Evolutionary conservation across 139 green algal genomes (phyloP), one percentile per base, ranked within the genome.

Genomic region (Coelastrella sp.): DNA sequence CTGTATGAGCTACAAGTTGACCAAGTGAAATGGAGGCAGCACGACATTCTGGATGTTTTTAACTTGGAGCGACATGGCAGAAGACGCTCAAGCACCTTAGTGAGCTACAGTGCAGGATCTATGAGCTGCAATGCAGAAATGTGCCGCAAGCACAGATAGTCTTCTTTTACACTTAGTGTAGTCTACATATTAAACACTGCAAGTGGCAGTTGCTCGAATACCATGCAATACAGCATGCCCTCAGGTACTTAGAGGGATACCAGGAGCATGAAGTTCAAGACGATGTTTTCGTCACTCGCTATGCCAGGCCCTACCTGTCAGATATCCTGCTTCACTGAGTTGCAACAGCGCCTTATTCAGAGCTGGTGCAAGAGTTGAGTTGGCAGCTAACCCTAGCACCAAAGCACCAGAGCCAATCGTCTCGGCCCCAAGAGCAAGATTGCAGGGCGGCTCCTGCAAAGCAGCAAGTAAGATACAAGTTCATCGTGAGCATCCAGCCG

Each of bases 321-420:
- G 40, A 57, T 81, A 81, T 4, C 73, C 73, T n/a, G 73, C 73
- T 25, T 81, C 73, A 32, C 73, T 67, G 23, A 81, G 73, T 50
- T 81, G 73, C 50, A 81, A 50, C 50, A 81, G 73, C 11, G 73
- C 73, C 3, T 11, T 27, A 41, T 53, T 67, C 17, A 81, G 73
- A 15, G 13, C 11, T 2, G 48, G 17, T 15, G 38, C 13, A 27
- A 81, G 73, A 27, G 48, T 68, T 17, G 73, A 81, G 50, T 81
- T 81, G 3, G 5, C 32, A 0, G 4, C 9, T 15, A 81, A 50
- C 11, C 73, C 73, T 2, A 81, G 32, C 50, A 81, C 73, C 48
- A 81, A 34, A 17, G 40, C 35, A 17, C 73, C 73, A 13, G 45
- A 67, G 73, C 73, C 73, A 27, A 81, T 67, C 0, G 50, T 81